Evolutionary conservation across 164 flowering plant genomes (phyloP).

Genomic region (Vitis vinifera): DNA sequence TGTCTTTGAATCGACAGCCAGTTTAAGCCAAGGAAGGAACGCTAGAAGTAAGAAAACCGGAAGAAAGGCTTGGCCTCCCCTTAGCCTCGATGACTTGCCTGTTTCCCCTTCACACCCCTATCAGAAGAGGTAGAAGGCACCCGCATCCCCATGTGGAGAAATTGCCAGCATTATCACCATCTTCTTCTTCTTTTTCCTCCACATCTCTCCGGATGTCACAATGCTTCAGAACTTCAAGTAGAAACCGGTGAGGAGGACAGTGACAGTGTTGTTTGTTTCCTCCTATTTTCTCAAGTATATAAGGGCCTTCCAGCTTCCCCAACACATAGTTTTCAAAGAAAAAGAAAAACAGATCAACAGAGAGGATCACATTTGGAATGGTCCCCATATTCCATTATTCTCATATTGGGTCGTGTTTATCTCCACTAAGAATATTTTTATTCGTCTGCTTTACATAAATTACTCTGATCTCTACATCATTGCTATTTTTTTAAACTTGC

Average conservation of each 20-base stretch:
- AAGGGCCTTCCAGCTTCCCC: not conserved
- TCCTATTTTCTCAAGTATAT: not conserved
- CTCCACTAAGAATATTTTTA: conserved; percentile 23
- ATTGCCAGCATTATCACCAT: not conserved
- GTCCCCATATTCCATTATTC: conserved; percentile 23
- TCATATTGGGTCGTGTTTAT: conserved; percentile 20
- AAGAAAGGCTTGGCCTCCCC: conserved; percentile 74
- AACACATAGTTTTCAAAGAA: not conserved
- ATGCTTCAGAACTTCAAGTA: not conserved
- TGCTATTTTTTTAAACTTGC: too few species aligned
- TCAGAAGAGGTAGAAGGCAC: conserved; percentile 6
- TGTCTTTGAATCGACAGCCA: too few species aligned
- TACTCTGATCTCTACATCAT: not conserved
- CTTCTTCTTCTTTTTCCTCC: conserved; percentile 32
- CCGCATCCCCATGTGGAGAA: not conserved
- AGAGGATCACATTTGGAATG: not conserved
- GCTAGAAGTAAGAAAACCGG: conserved; percentile 16
- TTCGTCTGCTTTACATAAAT: conserved; percentile 14
- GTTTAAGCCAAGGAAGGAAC: not conserved
- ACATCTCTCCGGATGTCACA: conserved; percentile 1
- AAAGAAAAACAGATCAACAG: conserved; percentile 8
- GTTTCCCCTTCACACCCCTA: not conserved
- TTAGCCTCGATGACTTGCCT: conserved; percentile 68
- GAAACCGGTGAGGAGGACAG: not conserved
- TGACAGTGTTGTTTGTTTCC: not conserved